These are phyloP conservation scores for Mesembryanthemum crystallinum DNA, from an alignment of 148 eudicot genomes.

Conservation along the genomic window DNA sequence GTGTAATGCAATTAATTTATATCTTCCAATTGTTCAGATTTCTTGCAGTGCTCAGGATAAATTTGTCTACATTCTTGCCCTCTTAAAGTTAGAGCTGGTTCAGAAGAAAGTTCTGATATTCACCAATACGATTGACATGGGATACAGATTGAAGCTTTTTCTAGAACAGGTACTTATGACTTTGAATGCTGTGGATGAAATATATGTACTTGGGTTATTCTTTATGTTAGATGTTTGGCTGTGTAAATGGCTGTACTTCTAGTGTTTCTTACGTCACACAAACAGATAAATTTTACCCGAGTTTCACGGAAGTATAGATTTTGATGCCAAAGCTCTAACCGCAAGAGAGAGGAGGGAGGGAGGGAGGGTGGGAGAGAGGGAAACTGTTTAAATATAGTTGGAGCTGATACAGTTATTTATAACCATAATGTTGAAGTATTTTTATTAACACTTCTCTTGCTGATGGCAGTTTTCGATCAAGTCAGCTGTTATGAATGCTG, in stretches of 20 bases:
- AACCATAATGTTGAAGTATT: not conserved
- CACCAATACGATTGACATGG: slow-evolving; percentile 82
- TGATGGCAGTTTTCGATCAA: slow-evolving; percentile 72
- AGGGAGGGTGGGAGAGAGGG: not conserved
- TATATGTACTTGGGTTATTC: not conserved
- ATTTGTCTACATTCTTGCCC: slow-evolving; percentile 73
- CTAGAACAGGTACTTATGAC: slow-evolving; percentile 67
- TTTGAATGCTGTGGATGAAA: not conserved
- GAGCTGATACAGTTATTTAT: not conserved
- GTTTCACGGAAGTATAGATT: not conserved
- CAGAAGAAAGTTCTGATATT: slow-evolving; percentile 84
- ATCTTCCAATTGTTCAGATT: slow-evolving; percentile 45
- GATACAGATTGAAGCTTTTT: slow-evolving; percentile 76
- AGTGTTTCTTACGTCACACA: not conserved
- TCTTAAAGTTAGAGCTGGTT: slow-evolving; percentile 83
- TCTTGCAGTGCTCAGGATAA: slow-evolving; percentile 84
- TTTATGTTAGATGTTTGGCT: not conserved
- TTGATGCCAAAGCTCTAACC: not conserved
- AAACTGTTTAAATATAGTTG: not conserved
- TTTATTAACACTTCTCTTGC: not conserved
- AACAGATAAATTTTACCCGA: not conserved
- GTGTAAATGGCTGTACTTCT: not conserved
- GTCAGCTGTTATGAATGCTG: slow-evolving; percentile 90
- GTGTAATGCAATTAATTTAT: not conserved
- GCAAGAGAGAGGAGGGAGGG: not conserved